Conservation (phyloP, 164 flowering plant species). For the Vitis rotundifolia region DNA sequence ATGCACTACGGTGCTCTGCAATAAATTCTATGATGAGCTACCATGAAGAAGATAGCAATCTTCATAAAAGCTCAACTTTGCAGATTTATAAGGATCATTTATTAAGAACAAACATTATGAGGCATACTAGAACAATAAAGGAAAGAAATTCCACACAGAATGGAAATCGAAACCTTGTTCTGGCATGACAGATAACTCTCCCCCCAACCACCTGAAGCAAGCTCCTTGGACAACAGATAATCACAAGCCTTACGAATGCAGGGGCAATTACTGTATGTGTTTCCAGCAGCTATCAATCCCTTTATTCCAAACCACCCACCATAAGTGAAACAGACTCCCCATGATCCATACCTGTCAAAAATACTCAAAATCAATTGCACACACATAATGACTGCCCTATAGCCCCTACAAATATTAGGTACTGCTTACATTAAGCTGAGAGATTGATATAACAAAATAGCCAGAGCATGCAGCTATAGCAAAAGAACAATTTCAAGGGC, state of each 20-base stretch:
- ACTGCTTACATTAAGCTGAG: too few relatives aligned
- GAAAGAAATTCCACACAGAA: not conserved
- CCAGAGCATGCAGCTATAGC: too few relatives aligned
- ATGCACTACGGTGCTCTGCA: too few relatives aligned
- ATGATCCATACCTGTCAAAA: conserved; percentile 80
- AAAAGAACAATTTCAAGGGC: too few relatives aligned
- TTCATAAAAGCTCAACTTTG: too few relatives aligned
- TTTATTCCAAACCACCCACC: conserved; percentile 87
- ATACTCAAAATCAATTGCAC: not conserved
- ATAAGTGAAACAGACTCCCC: conserved; percentile 94
- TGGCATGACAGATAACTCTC: conserved; percentile 95
- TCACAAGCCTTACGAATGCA: conserved; percentile 83
- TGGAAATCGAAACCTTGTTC: conserved; percentile 53
- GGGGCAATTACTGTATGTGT: conserved; percentile 48
- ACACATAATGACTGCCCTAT: too few relatives aligned
- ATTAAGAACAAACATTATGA: too few relatives aligned
- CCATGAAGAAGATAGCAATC: too few relatives aligned
- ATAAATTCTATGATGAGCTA: too few relatives aligned
- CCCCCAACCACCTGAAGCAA: conserved; percentile 95
- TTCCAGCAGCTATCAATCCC: conserved; percentile 81
- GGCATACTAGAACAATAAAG: not conserved
- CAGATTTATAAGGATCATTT: too few relatives aligned
- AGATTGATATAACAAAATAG: too few relatives aligned
- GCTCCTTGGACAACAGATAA: conserved; percentile 82
- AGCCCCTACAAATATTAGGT: too few relatives aligned